Conservation (phyloP, 2,329 filamentous ascomycete species). For the Pestalotiopsis fici region DNA sequence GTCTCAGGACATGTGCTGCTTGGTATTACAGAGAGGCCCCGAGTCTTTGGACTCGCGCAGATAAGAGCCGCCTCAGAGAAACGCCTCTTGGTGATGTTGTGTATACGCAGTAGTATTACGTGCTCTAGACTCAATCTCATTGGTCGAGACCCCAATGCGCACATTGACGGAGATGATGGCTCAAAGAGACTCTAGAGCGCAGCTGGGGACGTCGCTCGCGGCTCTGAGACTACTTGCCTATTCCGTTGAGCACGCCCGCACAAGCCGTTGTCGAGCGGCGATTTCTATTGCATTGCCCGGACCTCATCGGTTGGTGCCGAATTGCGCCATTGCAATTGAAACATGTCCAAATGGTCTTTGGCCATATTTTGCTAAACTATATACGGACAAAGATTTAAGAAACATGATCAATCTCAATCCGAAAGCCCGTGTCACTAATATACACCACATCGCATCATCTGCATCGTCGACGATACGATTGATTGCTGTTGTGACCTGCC, state of each 20-base stretch:
- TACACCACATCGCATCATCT: background rate
- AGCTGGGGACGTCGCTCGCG: background rate
- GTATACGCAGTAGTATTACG: constrained; percentile 5
- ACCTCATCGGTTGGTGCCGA: constrained; percentile 4
- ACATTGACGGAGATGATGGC: constrained; percentile 1
- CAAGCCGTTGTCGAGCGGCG: background rate
- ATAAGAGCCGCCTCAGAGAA: constrained; percentile 4
- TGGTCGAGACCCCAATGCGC: background rate
- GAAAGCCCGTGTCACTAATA: background rate
- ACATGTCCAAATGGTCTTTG: background rate
- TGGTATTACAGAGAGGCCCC: background rate
- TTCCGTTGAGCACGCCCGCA: background rate
- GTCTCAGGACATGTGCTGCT: background rate
- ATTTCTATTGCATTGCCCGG: background rate
- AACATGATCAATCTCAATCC: background rate
- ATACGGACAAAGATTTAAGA: background rate
- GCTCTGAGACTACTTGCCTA: constrained; percentile 6
- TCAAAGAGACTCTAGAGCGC: background rate
- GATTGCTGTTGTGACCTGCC: background rate
- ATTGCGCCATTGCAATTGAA: constrained; percentile 10
- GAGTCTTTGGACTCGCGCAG: background rate
- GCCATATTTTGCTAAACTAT: background rate
- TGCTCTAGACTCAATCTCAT: constrained; percentile 5
- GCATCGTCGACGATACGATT: background rate
- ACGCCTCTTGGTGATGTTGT: background rate